These are phyloP conservation scores for Jatropha curcas DNA, from an alignment of 345 rosid genomes.

Conservation along the genomic window DNA sequence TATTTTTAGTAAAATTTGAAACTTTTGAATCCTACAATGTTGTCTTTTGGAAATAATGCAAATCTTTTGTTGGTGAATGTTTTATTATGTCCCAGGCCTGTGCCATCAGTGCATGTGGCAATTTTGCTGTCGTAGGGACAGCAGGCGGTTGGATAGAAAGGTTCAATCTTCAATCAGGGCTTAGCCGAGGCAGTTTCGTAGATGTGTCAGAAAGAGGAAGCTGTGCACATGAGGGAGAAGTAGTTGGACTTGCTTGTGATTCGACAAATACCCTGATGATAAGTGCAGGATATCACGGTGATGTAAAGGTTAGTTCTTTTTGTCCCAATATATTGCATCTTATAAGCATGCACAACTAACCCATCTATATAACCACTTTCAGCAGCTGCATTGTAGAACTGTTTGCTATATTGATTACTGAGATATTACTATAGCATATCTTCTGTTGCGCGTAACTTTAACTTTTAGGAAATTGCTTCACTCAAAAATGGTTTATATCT, in stretches of 20 bases:
- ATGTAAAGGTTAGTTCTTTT: constrained; percentile 58
- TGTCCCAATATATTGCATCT: background rate
- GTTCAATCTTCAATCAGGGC: constrained; percentile 95
- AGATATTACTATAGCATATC: too few relatives aligned
- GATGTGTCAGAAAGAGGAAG: constrained; percentile 56
- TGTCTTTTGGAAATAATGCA: background rate
- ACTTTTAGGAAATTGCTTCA: background rate
- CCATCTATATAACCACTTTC: background rate
- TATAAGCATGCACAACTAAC: background rate
- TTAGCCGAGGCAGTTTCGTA: constrained; percentile 79
- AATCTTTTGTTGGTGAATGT: background rate
- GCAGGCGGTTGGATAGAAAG: constrained; percentile 93
- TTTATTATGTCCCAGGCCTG: constrained; percentile 61
- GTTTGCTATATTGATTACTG: background rate
- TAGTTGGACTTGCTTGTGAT: constrained; percentile 93
- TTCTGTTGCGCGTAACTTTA: background rate
- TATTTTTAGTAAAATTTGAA: constrained; percentile 5
- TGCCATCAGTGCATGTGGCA: constrained; percentile 92
- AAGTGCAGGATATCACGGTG: constrained; percentile 93
- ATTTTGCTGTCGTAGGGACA: constrained; percentile 90
- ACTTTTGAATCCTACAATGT: background rate
- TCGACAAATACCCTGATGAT: constrained; percentile 88
- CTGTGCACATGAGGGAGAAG: constrained; percentile 74
- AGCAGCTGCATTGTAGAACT: background rate
- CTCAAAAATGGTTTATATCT: background rate